These are phyloP conservation scores for Magnolia sinica DNA, from an alignment of 164 flowering plant genomes.

Conservation along the genomic window DNA sequence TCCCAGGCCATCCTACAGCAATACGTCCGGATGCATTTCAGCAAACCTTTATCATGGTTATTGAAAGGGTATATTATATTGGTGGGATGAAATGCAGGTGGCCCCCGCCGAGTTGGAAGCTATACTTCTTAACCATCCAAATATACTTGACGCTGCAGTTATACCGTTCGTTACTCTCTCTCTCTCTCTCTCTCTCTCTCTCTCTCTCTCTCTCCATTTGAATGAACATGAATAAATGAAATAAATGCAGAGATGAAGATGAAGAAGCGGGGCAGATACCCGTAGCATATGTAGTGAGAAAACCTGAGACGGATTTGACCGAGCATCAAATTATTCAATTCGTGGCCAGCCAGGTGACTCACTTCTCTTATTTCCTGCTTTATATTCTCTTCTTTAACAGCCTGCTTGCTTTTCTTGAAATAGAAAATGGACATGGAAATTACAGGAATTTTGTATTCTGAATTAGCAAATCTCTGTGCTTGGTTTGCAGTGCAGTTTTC, in stretches of 20 bases:
- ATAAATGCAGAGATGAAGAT: slow-evolving; percentile 50
- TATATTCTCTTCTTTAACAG: no score
- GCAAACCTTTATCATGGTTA: no score
- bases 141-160: slow-evolving; percentile 66
- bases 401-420: no score
- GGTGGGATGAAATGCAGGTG: slow-evolving; percentile 27
- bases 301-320: slow-evolving; percentile 34
- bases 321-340: slow-evolving; percentile 57
- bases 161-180: slow-evolving; percentile 44
- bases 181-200: slow-evolving; percentile 6
- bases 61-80: no score
- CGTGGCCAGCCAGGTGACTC: slow-evolving; percentile 54
- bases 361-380: no score
- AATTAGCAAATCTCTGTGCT: no score
- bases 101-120: slow-evolving; percentile 80
- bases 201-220: slow-evolving; percentile 2
- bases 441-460: no score
- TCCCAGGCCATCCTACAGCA: no score
- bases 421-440: no score
- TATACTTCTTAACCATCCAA: slow-evolving; percentile 53
- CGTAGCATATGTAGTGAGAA: slow-evolving; percentile 62
- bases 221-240: background rate
- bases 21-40: no score
- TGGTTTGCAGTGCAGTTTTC: no score
- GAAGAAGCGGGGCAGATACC: slow-evolving; percentile 73